A percentile compares a stretch with the other conserved stretches of the same genome.
Evolutionary conservation across 768 basidiomycete species (phyloP).

Genomic region (Mycena maculata): DNA sequence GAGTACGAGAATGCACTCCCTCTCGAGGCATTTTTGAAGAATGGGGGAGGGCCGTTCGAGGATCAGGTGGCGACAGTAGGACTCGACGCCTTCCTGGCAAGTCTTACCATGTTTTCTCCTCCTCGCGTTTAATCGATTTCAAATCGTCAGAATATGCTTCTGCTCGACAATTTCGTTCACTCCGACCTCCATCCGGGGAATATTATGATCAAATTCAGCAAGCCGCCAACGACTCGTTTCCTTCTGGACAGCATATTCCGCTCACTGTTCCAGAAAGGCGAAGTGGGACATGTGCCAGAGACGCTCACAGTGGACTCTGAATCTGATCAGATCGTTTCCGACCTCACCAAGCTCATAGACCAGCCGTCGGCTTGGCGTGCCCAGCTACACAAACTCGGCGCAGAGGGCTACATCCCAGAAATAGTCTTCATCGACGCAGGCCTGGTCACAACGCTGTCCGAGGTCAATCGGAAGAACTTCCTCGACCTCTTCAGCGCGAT

Average conservation of each 20-base stretch:
- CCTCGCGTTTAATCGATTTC: slow-evolving; percentile 21
- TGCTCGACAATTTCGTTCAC: slow-evolving; percentile 98
- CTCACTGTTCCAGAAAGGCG: slow-evolving; percentile 56
- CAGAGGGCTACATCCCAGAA: slow-evolving; percentile 89
- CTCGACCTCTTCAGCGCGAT: slow-evolving; percentile 96
- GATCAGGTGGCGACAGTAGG: slow-evolving; percentile 91
- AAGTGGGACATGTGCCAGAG: slow-evolving; percentile 32
- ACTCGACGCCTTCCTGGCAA: slow-evolving; percentile 92
- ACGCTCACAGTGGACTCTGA: slow-evolving; percentile 57
- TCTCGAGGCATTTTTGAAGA: slow-evolving; percentile 84
- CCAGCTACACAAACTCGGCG: slow-evolving; percentile 70
- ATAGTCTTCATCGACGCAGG: slow-evolving; percentile 98
- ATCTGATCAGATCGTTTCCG: slow-evolving; percentile 73
- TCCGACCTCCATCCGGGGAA: slow-evolving; percentile 93
- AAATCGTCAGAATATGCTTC: slow-evolving; percentile 86
- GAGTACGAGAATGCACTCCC: slow-evolving; percentile 95
- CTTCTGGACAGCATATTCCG: slow-evolving; percentile 71
- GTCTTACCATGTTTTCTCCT: slow-evolving; percentile 40
- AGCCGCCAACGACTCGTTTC: slow-evolving; percentile 77
- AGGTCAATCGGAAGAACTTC: slow-evolving; percentile 89
- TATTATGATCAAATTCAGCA: slow-evolving; percentile 97
- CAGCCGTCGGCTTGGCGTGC: slow-evolving; percentile 76
- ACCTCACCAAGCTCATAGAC: slow-evolving; percentile 70
- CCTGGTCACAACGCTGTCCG: slow-evolving; percentile 88
- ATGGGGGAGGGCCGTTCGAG: slow-evolving; percentile 94